Conservation (phyloP, 352 stramenopile genomes). For the Globisporangium okanoganense region DNA sequence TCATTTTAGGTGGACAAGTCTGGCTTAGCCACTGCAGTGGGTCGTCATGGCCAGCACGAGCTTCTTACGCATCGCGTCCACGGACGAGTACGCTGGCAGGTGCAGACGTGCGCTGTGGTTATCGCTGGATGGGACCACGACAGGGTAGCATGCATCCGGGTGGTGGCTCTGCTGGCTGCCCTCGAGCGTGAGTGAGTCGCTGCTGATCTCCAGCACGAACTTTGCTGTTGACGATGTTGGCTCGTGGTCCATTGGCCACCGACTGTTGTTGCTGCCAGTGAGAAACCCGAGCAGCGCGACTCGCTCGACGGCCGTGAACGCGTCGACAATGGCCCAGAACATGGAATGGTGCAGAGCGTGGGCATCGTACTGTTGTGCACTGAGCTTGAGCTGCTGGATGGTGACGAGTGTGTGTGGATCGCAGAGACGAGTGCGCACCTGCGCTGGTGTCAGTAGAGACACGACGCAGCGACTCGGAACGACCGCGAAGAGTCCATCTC, state of each 20-base stretch:
- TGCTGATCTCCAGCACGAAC: slow-evolving; percentile 44
- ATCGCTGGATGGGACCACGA: slow-evolving; percentile 30
- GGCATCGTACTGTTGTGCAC: slow-evolving; percentile 28
- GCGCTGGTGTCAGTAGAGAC: slow-evolving; percentile 29
- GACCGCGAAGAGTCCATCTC: slow-evolving; percentile 52
- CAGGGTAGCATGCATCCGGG: slow-evolving; percentile 56
- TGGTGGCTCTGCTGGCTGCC: slow-evolving; percentile 34
- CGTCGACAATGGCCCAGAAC: slow-evolving; percentile 41
- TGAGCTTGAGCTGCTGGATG: slow-evolving; percentile 19
- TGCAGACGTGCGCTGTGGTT: slow-evolving; percentile 35
- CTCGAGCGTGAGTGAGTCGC: slow-evolving; percentile 28
- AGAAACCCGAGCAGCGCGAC: slow-evolving; percentile 45
- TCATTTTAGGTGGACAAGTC: too few species aligned
- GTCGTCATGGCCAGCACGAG: slow-evolving; percentile 56
- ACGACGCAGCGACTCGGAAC: slow-evolving; percentile 42
- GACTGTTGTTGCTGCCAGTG: slow-evolving; percentile 14
- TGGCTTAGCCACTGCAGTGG: slow-evolving; percentile 6
- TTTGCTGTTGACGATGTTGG: neutral
- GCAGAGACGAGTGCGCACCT: slow-evolving; percentile 27
- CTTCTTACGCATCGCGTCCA: slow-evolving; percentile 46
- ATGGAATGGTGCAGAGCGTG: slow-evolving; percentile 25
- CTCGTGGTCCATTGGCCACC: neutral
- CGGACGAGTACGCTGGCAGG: slow-evolving; percentile 55
- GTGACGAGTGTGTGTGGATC: slow-evolving; percentile 30
- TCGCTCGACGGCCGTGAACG: slow-evolving; percentile 46